A percentile compares a stretch with the other conserved stretches of the same genome.
Conservation (phyloP, 345 rosid species). For the Cardamine chenopodiifolia region DNA sequence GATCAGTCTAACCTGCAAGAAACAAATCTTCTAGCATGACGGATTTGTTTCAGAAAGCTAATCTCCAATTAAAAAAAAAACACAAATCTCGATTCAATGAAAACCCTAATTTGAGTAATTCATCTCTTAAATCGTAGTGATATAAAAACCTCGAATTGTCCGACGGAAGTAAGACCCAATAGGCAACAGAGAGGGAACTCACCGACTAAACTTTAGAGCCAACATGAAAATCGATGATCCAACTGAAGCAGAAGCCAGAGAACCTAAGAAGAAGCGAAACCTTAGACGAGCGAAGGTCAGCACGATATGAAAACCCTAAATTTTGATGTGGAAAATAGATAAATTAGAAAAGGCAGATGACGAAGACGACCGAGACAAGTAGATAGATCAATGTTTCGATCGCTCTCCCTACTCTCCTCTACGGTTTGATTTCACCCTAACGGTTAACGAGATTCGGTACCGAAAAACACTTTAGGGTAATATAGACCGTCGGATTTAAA, state of each 20-base stretch:
- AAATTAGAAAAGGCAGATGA: background rate
- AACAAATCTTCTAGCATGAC: background rate
- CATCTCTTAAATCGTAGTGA: background rate
- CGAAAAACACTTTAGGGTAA: background rate
- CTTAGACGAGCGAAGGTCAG: constrained; percentile 8
- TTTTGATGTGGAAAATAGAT: background rate
- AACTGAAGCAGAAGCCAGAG: constrained; percentile 13
- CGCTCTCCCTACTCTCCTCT: constrained; percentile 17
- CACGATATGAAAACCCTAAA: background rate
- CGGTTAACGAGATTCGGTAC: constrained; percentile 13
- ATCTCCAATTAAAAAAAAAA: background rate
- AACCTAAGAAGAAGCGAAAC: background rate
- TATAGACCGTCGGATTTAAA: constrained; percentile 24
- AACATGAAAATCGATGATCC: constrained; percentile 5
- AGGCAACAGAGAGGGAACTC: background rate
- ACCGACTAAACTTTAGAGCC: constrained; percentile 8
- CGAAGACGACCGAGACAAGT: constrained; percentile 32
- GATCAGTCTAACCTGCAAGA: constrained; percentile 3
- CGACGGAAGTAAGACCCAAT: background rate
- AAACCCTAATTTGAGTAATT: constrained; percentile 14
- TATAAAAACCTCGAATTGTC: background rate
- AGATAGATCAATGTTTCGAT: background rate
- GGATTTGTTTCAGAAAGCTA: background rate
- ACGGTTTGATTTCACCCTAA: constrained; percentile 6
- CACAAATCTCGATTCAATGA: constrained; percentile 1